These are phyloP conservation scores for Spinacia oleracea DNA, from an alignment of 179 eudicot genomes.

Conservation along the genomic window DNA sequence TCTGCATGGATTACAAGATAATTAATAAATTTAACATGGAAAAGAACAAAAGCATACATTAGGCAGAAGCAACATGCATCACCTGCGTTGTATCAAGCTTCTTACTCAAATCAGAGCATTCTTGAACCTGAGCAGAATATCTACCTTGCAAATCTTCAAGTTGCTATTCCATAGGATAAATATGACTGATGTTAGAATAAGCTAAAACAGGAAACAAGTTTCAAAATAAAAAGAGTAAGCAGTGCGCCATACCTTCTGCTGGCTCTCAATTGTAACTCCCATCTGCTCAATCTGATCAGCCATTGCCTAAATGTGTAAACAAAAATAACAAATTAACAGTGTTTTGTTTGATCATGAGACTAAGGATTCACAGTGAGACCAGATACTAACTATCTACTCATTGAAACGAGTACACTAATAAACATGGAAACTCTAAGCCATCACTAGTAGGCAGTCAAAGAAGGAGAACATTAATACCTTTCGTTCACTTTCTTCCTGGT, in stretches of 20 bases:
- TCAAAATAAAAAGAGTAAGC: not conserved
- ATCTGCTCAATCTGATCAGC: constrained; percentile 88
- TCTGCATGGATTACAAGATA: constrained; percentile 44
- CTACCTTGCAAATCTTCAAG: constrained; percentile 69
- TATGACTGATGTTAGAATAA: constrained; percentile 9
- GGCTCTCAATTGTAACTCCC: constrained; percentile 69
- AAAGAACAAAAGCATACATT: not conserved
- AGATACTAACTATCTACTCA: not conserved
- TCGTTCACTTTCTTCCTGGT: constrained; percentile 88
- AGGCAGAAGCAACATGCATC: constrained; percentile 9
- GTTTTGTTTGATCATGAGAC: not conserved
- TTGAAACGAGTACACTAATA: not conserved
- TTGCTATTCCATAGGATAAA: constrained; percentile 49
- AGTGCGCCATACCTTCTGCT: constrained; percentile 62
- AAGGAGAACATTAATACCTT: constrained; percentile 54
- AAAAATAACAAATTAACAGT: not conserved
- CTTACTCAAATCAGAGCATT: constrained; percentile 52
- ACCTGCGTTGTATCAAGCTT: constrained; percentile 84
- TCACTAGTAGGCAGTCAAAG: not conserved
- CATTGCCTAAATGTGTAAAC: constrained; percentile 63
- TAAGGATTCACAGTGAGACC: not conserved
- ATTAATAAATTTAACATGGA: constrained; percentile 13
- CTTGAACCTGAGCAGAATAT: constrained; percentile 58
- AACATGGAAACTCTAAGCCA: not conserved
- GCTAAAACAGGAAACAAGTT: not conserved